Percentiles rank a stretch among this genome's conserved stretches.
Conservation (phyloP, 2,329 filamentous ascomycete species). For the Penicillium sp. region DNA sequence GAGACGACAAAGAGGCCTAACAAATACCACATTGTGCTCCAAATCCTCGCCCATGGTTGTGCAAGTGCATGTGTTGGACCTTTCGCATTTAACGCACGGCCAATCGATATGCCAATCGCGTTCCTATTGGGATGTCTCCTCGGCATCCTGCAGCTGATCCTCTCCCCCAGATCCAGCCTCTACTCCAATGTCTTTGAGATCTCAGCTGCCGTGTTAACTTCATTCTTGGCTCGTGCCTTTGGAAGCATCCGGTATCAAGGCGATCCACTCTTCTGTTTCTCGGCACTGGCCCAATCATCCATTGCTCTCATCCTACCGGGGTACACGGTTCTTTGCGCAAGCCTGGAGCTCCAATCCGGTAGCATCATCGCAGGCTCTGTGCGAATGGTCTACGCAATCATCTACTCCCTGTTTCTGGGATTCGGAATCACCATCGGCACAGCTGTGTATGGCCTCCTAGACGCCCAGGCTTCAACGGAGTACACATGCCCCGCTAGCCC, state of each 20-base stretch:
- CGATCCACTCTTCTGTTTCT: slow-evolving; percentile 64
- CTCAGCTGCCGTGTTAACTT: slow-evolving; percentile 62
- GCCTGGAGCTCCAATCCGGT: slow-evolving; percentile 67
- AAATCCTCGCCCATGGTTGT: slow-evolving; percentile 70
- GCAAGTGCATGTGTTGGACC: slow-evolving; percentile 75
- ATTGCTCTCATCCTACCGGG: slow-evolving; percentile 74
- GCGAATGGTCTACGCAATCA: slow-evolving; percentile 71
- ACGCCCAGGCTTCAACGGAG: slow-evolving; percentile 52
- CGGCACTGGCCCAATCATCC: slow-evolving; percentile 68
- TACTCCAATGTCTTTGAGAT: slow-evolving; percentile 65
- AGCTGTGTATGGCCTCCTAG: slow-evolving; percentile 62
- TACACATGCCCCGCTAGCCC: slow-evolving; percentile 51
- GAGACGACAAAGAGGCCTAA: slow-evolving; percentile 57
- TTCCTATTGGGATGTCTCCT: slow-evolving; percentile 75
- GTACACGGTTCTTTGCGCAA: slow-evolving; percentile 61
- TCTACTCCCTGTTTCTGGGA: slow-evolving; percentile 70
- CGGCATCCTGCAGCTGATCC: slow-evolving; percentile 70
- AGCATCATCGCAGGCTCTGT: slow-evolving; percentile 70
- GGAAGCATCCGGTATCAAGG: slow-evolving; percentile 57
- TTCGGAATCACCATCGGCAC: slow-evolving; percentile 71
- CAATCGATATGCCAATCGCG: slow-evolving; percentile 74
- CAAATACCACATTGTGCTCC: slow-evolving; percentile 54
- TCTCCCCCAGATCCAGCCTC: slow-evolving; percentile 71
- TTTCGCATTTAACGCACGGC: slow-evolving; percentile 74
- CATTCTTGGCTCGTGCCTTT: slow-evolving; percentile 67